These are phyloP conservation scores for Obelidium mucronatum DNA, from an alignment of 192 early-diverging fungal genomes.

Conservation along the genomic window DNA sequence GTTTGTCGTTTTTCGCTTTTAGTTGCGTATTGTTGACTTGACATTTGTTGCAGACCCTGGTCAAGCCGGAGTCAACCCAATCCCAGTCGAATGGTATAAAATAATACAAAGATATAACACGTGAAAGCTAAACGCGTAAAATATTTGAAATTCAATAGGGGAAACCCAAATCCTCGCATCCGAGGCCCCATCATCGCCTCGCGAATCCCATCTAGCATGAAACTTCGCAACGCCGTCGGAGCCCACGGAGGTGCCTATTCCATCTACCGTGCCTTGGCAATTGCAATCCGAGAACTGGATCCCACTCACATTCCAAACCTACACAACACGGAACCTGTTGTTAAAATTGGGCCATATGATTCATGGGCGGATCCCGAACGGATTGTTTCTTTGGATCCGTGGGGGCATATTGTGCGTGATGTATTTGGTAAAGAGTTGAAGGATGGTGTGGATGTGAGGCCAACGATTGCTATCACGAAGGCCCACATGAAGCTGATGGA, in stretches of 20 bases:
- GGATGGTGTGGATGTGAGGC: slow-evolving; percentile 81
- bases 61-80: slow-evolving; percentile 75
- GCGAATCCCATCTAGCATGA: slow-evolving; percentile 74
- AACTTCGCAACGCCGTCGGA: slow-evolving; percentile 92
- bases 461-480: slow-evolving; percentile 90
- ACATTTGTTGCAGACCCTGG: slow-evolving; percentile 51
- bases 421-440: slow-evolving; percentile 69
- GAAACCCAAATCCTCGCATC: slow-evolving; percentile 67
- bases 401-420: slow-evolving; percentile 79
- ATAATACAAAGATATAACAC: background rate
- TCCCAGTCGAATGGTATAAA: slow-evolving; percentile 67
- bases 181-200: slow-evolving; percentile 92
- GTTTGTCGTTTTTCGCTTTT: background rate
- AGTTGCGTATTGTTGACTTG: background rate
- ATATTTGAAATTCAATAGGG: slow-evolving; percentile 30
- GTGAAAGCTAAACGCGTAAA: background rate
- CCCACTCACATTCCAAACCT: slow-evolving; percentile 89
- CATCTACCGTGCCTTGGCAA: slow-evolving; percentile 89
- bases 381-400: slow-evolving; percentile 96
- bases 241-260: slow-evolving; percentile 93
- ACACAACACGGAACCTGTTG: slow-evolving; percentile 84
- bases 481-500: slow-evolving; percentile 97
- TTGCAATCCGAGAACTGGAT: slow-evolving; percentile 87
- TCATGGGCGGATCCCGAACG: slow-evolving; percentile 78
- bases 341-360: slow-evolving; percentile 78